Percentiles rank a stretch among this genome's conserved stretches.
Evolutionary conservation across 352 stramenopile genomes (phyloP).

Genomic region (Globisporangium okanoganense): DNA sequence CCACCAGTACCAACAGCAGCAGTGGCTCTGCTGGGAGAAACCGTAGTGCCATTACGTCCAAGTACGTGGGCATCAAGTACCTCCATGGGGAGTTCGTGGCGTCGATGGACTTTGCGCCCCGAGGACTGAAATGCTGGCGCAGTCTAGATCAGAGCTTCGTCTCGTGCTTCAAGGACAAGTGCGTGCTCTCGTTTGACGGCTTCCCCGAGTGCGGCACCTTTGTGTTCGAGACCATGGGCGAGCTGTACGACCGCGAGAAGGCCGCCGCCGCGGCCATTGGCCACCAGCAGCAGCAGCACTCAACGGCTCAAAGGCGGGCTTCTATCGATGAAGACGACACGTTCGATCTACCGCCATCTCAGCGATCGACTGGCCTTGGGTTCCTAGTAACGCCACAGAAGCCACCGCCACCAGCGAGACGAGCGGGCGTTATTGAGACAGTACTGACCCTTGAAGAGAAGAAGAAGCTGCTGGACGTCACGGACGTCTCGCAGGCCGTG

Average conservation of each 20-base stretch:
- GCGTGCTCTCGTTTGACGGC: conserved; percentile 19
- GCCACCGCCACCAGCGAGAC: background rate
- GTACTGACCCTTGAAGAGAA: conserved; percentile 21
- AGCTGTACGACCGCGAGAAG: conserved; percentile 21
- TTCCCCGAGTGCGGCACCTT: conserved; percentile 24
- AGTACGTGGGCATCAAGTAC: conserved; percentile 23
- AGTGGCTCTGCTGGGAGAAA: background rate
- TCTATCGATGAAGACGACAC: background rate
- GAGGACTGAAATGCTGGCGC: conserved; percentile 12
- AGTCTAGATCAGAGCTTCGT: conserved; percentile 19
- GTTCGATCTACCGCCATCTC: background rate
- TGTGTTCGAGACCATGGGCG: conserved; percentile 24
- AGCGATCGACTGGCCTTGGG: background rate
- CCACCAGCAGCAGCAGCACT: background rate
- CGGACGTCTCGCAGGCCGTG: conserved; percentile 16
- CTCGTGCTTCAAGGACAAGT: conserved; percentile 18
- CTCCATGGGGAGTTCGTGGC: conserved; percentile 21
- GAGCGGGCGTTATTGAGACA: conserved; percentile 9
- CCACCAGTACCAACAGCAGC: background rate
- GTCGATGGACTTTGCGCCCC: conserved; percentile 19
- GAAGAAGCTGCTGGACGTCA: conserved; percentile 17
- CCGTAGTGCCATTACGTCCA: background rate
- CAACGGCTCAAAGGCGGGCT: background rate
- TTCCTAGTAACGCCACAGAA: background rate
- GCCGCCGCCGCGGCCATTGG: background rate